Percentiles rank a stretch among this genome's conserved stretches.
Evolutionary conservation across 169 alveolate genomes (phyloP).

Genomic region (Plasmodium sp.): DNA sequence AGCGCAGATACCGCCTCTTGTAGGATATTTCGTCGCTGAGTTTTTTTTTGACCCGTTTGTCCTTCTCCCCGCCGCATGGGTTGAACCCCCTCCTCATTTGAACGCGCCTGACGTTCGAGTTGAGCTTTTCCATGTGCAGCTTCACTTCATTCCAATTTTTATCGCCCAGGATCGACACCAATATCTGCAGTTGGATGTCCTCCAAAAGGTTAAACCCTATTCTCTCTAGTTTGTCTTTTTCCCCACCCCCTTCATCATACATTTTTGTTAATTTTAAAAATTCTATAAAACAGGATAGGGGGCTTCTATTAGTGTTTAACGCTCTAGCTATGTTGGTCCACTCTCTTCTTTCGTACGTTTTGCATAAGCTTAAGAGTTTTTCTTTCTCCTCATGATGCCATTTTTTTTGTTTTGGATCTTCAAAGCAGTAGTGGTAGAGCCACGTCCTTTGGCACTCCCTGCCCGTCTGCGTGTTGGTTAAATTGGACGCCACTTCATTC

Average conservation of each 20-base stretch:
- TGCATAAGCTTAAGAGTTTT: constrained; percentile 19
- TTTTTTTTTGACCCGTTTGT: not conserved
- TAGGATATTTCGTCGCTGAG: constrained; percentile 57
- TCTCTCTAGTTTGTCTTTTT: constrained; percentile 41
- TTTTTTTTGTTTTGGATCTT: constrained; percentile 57
- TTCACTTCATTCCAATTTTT: constrained; percentile 54
- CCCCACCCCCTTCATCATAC: constrained; percentile 11
- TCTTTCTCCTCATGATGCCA: constrained; percentile 48
- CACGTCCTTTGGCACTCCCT: constrained; percentile 65
- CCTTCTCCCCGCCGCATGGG: not conserved
- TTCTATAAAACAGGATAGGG: constrained; percentile 50
- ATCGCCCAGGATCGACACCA: constrained; percentile 66
- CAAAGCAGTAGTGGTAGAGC: constrained; percentile 66
- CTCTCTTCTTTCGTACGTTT: constrained; percentile 35
- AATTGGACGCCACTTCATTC: constrained; percentile 23
- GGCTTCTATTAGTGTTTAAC: constrained; percentile 68
- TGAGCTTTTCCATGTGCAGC: constrained; percentile 54
- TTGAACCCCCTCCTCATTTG: constrained; percentile 3
- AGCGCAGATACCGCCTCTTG: constrained; percentile 46
- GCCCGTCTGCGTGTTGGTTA: not conserved
- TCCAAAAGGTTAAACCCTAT: constrained; percentile 67
- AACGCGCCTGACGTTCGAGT: constrained; percentile 26
- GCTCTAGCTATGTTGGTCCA: constrained; percentile 66
- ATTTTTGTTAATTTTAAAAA: constrained; percentile 58
- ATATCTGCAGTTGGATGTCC: constrained; percentile 66